These are phyloP conservation scores for Primulina huaijiensis DNA, from an alignment of 257 asterid genomes.

Conservation along the genomic window DNA sequence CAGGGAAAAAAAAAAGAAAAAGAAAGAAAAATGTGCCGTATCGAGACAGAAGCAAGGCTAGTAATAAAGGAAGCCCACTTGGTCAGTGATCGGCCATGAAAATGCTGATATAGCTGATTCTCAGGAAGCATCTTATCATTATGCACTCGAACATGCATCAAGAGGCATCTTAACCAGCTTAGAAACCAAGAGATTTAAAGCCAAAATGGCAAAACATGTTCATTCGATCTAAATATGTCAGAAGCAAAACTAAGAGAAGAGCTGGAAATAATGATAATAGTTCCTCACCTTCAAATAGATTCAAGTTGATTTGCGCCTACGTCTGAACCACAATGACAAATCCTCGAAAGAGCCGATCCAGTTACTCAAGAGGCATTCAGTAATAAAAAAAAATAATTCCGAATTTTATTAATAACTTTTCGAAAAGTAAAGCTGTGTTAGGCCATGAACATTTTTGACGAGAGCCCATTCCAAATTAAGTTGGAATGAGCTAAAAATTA, in stretches of 20 bases:
- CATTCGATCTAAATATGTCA: too few relatives aligned
- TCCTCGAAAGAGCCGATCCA: not conserved
- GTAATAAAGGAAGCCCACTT: constrained; percentile 19
- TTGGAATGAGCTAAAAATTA: too few relatives aligned
- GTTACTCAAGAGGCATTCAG: constrained; percentile 34
- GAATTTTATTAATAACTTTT: too few relatives aligned
- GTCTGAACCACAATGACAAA: constrained; percentile 40
- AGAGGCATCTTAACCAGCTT: constrained; percentile 32
- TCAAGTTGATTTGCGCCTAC: constrained; percentile 30
- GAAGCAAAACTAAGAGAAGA: constrained; percentile 19
- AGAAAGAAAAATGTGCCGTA: constrained; percentile 21
- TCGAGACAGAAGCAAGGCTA: constrained; percentile 36
- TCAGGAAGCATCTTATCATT: constrained; percentile 32
- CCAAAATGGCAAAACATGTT: not conserved
- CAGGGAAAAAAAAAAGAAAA: not conserved
- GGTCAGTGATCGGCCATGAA: constrained; percentile 30
- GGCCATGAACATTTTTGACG: too few relatives aligned
- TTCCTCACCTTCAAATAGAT: constrained; percentile 12
- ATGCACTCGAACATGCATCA: constrained; percentile 14
- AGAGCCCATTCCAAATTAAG: too few relatives aligned
- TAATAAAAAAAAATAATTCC: too few relatives aligned
- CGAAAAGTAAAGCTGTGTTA: too few relatives aligned
- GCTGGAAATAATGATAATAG: not conserved
- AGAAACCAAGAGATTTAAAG: not conserved
- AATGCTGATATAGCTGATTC: constrained; percentile 1